Conservation (phyloP, 495 filamentous ascomycete genomes). For the Trichocladium antarcticum region DNA sequence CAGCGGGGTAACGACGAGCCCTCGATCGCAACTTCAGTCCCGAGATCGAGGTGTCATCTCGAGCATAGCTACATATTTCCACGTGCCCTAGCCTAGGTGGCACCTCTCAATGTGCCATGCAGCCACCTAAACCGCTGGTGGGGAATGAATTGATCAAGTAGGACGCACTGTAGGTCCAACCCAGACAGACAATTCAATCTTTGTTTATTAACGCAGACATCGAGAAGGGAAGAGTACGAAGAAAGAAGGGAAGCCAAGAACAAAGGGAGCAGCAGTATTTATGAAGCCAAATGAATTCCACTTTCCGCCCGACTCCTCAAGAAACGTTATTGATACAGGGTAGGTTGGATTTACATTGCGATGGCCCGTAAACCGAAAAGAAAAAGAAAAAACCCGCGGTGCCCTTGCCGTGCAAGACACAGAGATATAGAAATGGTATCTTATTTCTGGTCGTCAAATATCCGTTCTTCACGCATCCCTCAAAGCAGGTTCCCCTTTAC, state of each 20-base stretch:
- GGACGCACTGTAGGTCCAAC: too few species aligned
- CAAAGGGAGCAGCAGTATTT: too few species aligned
- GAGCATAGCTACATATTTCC: background rate
- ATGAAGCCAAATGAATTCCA: too few species aligned
- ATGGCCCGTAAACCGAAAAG: background rate
- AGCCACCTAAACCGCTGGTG: too few species aligned
- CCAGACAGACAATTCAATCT: background rate
- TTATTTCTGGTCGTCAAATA: slow-evolving; percentile 5
- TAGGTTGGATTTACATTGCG: background rate
- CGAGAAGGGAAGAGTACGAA: too few species aligned
- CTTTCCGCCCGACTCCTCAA: background rate
- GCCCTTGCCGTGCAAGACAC: slow-evolving; percentile 11
- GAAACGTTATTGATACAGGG: slow-evolving; percentile 9
- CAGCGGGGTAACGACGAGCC: background rate
- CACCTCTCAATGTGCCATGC: background rate
- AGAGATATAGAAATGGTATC: slow-evolving; percentile 12
- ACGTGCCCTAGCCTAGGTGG: background rate
- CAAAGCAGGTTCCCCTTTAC: slow-evolving; percentile 35
- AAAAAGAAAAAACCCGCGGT: background rate
- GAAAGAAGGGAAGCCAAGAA: too few species aligned
- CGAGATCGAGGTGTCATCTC: background rate
- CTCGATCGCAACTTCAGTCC: background rate
- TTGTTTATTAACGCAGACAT: too few species aligned
- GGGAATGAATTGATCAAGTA: too few species aligned
- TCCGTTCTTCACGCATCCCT: slow-evolving; percentile 1